These are phyloP conservation scores for Aspergillus saccharolyticus DNA, from an alignment of 495 filamentous ascomycete genomes.

Conservation along the genomic window DNA sequence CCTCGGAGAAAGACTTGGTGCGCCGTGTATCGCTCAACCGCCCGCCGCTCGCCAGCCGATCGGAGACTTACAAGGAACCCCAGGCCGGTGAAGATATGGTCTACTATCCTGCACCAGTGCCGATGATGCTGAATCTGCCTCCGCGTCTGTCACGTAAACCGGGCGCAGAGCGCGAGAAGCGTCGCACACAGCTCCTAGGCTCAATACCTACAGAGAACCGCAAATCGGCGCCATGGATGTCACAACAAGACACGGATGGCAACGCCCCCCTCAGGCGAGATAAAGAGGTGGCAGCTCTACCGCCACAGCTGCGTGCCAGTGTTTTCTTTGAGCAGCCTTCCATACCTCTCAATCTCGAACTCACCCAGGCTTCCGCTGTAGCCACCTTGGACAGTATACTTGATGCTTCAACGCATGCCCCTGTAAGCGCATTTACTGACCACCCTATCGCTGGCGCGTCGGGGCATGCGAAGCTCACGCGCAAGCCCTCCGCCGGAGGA, in stretches of 20 bases:
- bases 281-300: conserved; percentile 51
- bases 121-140: conserved; percentile 86
- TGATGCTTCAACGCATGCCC: conserved; percentile 87
- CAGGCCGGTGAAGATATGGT: conserved; percentile 72
- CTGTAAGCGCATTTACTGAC: conserved; percentile 92
- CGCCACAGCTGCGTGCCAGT: conserved; percentile 84
- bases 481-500: conserved; percentile 19
- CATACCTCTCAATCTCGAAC: conserved; percentile 54
- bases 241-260: conserved; percentile 23
- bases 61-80: conserved; percentile 59
- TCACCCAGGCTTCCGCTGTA: conserved; percentile 77
- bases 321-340: conserved; percentile 79
- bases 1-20: conserved; percentile 33
- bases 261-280: conserved; percentile 19
- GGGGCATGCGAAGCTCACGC: conserved; percentile 34
- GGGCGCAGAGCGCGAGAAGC: conserved; percentile 56
- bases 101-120: conserved; percentile 92
- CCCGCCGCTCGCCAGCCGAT: conserved; percentile 44
- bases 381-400: conserved; percentile 88
- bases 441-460: conserved; percentile 82
- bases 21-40: conserved; percentile 34
- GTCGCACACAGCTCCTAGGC: conserved; percentile 59
- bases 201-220: conserved; percentile 45
- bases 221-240: conserved; percentile 35
- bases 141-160: conserved; percentile 77